Evolutionary conservation across 2,329 filamentous ascomycete species (phyloP), one percentile per base, ranked within the genome.

Genomic region (Harringtonia lauricola): DNA sequence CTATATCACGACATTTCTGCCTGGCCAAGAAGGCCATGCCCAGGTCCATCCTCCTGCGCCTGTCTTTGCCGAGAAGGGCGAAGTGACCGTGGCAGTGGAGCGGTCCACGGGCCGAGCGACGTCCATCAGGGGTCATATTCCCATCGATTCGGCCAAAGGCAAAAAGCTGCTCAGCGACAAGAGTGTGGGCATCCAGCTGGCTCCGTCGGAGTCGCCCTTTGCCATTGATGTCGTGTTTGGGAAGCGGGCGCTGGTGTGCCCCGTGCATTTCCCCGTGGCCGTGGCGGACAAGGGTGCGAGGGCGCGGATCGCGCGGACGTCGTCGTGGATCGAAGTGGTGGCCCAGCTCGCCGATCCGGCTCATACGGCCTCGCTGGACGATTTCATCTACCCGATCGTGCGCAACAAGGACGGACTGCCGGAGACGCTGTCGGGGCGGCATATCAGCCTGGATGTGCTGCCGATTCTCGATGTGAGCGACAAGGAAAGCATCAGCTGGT

Each of bases 241-340:
- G 4, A 47, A 60, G 3, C 21, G 24, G 15, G 42, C 52, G 3
- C 49, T 63, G 2, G 44, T 63, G 2, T 59, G 55, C 8, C 52
- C 61, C 2, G 36, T 70, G 2, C 55, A 51, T 2, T 74, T 67
- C 42, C 65, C 66, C 0, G 42, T 59, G 0, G 67, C 68, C 0
- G 54, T 72, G 10, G 52, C 54, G 14, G 57, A 58, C 14, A 54
- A 58, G 4, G 54, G 52, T 9, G 58, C 56, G 49, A 64, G 54
- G 45, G 64, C 58, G 2, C 63, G 64, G 13, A 57, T 72, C 21
- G 67, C 64, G 30, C 63, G 68, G 28, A 66, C 55, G 19, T 66
- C 67, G 2, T 54, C 55, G 10, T 71, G 68, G 47, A 51, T 72
- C 26, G 68, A 72, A 46, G 52, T 72, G 24, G 55, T 67, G 30